phyloP scores from a whole-genome alignment of 352 stramenopile species.

The Phytophthora ohioensis region DNA sequence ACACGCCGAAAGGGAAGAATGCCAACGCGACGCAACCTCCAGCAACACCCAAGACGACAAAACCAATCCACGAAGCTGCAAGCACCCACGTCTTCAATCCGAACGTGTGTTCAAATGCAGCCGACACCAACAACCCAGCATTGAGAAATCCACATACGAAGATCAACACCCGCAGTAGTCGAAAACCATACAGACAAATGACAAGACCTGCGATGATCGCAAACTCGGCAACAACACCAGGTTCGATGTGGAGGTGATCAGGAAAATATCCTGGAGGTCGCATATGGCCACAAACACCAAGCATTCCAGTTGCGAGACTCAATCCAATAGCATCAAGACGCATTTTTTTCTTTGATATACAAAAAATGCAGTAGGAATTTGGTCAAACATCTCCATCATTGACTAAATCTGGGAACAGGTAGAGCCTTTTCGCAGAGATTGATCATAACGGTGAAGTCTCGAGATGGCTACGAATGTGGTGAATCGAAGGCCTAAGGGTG shows the following conservation, averaged over 20 bases:
- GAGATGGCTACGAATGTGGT: not conserved
- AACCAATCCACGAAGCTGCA: conserved; percentile 60
- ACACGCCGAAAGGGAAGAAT: conserved; percentile 61
- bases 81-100: conserved; percentile 52
- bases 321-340: conserved; percentile 1
- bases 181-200: conserved; percentile 63
- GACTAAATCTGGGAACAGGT: conserved; percentile 13
- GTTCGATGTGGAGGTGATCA: conserved; percentile 48
- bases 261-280: conserved; percentile 31
- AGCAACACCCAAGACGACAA: conserved; percentile 45
- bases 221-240: conserved; percentile 53
- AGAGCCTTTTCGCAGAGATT: conserved; percentile 22
- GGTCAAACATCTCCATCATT: not conserved
- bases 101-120: conserved; percentile 54
- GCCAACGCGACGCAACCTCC: conserved; percentile 54
- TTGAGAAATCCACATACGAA: conserved; percentile 69
- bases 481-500: conserved; percentile 10
- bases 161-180: conserved; percentile 51
- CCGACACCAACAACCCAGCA: conserved; percentile 51
- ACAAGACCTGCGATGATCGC: conserved; percentile 56
- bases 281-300: conserved; percentile 8
- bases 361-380: too few species aligned
- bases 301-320: not conserved
- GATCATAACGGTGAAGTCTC: not conserved
- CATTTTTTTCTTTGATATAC: conserved; percentile 10